phyloP scores from a whole-genome alignment of 345 rosid genomes.

The Linum trigynum region DNA sequence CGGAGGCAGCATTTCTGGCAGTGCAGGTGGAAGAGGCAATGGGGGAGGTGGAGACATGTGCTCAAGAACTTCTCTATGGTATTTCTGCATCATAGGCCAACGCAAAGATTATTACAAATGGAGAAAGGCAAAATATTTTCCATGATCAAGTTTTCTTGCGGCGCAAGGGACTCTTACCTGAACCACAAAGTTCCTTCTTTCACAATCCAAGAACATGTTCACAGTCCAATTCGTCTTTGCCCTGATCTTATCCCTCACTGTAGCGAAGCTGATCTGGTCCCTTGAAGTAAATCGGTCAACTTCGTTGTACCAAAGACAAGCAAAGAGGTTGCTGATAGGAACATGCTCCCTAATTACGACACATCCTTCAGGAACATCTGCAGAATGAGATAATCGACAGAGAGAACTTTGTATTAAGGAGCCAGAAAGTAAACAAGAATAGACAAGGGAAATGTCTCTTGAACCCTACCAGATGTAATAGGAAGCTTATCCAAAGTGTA shows the following conservation, averaged over 20 bases:
- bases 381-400: conserved; percentile 12
- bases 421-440: conserved; percentile 1
- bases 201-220: conserved; percentile 85
- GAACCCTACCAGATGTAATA: conserved; percentile 64
- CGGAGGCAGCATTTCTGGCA: not conserved
- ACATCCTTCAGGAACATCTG: conserved; percentile 99
- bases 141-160: not conserved
- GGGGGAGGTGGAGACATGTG: not conserved
- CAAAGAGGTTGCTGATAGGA: conserved; percentile 66
- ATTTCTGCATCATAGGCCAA: not conserved
- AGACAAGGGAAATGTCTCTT: not conserved
- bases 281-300: conserved; percentile 85
- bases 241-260: conserved; percentile 73
- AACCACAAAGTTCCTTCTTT: conserved; percentile 80
- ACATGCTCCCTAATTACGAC: conserved; percentile 73
- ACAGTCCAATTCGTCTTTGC: conserved; percentile 56
- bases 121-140: not conserved
- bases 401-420: not conserved
- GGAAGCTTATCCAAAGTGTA: conserved; percentile 72
- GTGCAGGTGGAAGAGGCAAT: not conserved
- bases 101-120: not conserved
- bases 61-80: not conserved
- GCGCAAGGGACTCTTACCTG: conserved; percentile 38
- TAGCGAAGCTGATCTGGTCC: conserved; percentile 84
- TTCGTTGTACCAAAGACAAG: conserved; percentile 94